phyloP scores from a whole-genome alignment of 441 rosid genomes.

The Biscutella laevigata region DNA sequence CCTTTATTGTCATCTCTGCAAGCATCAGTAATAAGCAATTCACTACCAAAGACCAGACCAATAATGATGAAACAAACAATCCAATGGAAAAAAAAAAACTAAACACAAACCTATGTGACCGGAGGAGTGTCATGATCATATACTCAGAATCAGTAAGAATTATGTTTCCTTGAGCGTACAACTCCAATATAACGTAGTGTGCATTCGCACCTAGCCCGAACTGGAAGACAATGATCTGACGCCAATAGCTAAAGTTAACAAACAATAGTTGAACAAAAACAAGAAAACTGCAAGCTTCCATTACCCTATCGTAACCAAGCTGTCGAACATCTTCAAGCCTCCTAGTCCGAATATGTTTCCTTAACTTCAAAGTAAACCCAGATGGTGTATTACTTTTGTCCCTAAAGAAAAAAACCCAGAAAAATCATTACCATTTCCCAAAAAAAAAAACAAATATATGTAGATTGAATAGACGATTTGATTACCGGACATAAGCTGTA shows the following conservation, averaged over 20 bases:
- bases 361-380: constrained; percentile 85
- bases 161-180: constrained; percentile 96
- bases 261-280: background rate
- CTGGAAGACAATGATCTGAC: constrained; percentile 84
- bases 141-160: constrained; percentile 86
- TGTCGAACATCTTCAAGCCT: constrained; percentile 97
- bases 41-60: background rate
- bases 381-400: constrained; percentile 97
- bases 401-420: too few species aligned
- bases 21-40: background rate
- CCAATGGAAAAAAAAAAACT: background rate
- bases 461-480: background rate
- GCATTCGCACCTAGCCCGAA: constrained; percentile 87
- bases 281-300: background rate
- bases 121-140: constrained; percentile 81
- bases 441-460: background rate
- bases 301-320: constrained; percentile 97
- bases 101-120: constrained; percentile 98
- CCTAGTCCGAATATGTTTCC: constrained; percentile 87
- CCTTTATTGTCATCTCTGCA: constrained; percentile 97
- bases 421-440: background rate
- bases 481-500: constrained; percentile 77
- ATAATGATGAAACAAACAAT: background rate
- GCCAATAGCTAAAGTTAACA: constrained; percentile 7
- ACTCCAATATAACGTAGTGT: constrained; percentile 81